A percentile compares a stretch with the other conserved stretches of the same genome.
These are phyloP conservation scores for Wallacemonas rigidus DNA, from an alignment of 208 protist species.

Conservation along the genomic window DNA sequence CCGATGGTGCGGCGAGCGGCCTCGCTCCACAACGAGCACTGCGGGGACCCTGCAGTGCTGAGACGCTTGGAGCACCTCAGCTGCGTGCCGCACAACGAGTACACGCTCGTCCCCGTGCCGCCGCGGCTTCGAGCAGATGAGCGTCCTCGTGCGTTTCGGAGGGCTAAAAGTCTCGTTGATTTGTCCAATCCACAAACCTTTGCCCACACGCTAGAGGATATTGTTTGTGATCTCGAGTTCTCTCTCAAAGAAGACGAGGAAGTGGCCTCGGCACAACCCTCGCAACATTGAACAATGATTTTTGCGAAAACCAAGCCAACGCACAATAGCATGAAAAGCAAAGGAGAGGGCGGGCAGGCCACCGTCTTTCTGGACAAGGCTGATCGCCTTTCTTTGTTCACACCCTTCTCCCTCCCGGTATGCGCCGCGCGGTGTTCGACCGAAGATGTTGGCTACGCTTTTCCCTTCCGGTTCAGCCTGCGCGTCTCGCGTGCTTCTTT, in stretches of 20 bases:
- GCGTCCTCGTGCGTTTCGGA: conserved; percentile 32
- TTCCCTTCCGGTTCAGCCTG: too few relatives aligned
- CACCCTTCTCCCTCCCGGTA: too few relatives aligned
- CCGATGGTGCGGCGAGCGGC: conserved; percentile 37
- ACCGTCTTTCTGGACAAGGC: too few relatives aligned
- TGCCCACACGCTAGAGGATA: conserved; percentile 76
- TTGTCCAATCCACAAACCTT: conserved; percentile 81
- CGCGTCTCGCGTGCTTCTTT: too few relatives aligned
- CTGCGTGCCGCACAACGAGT: conserved; percentile 72
- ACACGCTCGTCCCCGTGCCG: conserved; percentile 53
- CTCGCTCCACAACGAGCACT: conserved; percentile 57
- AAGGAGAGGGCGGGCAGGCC: too few relatives aligned
- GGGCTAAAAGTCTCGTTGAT: conserved; percentile 69
- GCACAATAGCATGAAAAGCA: too few relatives aligned
- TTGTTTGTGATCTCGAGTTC: conserved; percentile 75
- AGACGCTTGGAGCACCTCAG: conserved; percentile 51
- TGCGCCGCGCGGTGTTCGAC: too few relatives aligned
- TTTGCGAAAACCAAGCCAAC: too few relatives aligned
- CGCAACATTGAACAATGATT: too few relatives aligned
- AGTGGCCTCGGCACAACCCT: neutral
- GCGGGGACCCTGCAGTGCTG: conserved; percentile 65
- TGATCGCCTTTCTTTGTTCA: too few relatives aligned
- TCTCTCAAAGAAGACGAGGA: conserved; percentile 37
- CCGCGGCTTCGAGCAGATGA: conserved; percentile 35
- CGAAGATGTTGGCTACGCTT: too few relatives aligned